Evolutionary conservation across 1,284 basidiomycete genomes (phyloP).

Genomic region (Rhizoctonia solani): DNA sequence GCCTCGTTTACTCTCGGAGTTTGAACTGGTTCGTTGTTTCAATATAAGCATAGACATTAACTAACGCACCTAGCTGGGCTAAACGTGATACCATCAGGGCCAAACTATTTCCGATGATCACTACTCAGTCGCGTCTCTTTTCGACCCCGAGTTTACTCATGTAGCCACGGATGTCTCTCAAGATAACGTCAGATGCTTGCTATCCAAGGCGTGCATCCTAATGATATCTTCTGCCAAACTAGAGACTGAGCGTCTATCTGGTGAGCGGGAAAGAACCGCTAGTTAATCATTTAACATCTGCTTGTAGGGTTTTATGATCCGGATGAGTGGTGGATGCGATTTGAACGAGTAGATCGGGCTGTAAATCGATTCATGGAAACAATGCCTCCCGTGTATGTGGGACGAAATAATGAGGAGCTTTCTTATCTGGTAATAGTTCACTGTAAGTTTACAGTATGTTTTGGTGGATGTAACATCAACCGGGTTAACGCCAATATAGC

Average conservation of each 20-base stretch:
- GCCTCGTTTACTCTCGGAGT: conserved; percentile 11
- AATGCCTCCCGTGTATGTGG: conserved; percentile 14
- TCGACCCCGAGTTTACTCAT: background rate
- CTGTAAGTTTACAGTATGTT: background rate
- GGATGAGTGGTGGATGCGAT: conserved; percentile 10
- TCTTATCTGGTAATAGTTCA: conserved; percentile 1
- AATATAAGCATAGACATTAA: background rate
- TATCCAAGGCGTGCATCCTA: background rate
- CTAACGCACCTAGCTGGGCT: too few species aligned
- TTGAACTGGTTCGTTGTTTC: background rate
- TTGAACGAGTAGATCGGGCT: conserved; percentile 2
- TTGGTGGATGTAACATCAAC: background rate
- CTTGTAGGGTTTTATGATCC: background rate
- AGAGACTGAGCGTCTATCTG: background rate
- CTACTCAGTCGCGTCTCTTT: conserved; percentile 6
- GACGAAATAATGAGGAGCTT: conserved; percentile 9
- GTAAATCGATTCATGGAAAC: background rate
- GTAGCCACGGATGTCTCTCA: conserved; percentile 2
- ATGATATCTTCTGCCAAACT: background rate
- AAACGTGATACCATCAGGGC: background rate
- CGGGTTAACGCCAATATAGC: background rate
- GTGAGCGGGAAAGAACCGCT: background rate
- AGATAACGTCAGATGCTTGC: background rate
- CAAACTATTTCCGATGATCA: background rate
- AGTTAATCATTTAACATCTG: background rate